phyloP scores from a whole-genome alignment of 108 stramenopile genomes.

The Pinguiococcus pyrenoidosus region DNA sequence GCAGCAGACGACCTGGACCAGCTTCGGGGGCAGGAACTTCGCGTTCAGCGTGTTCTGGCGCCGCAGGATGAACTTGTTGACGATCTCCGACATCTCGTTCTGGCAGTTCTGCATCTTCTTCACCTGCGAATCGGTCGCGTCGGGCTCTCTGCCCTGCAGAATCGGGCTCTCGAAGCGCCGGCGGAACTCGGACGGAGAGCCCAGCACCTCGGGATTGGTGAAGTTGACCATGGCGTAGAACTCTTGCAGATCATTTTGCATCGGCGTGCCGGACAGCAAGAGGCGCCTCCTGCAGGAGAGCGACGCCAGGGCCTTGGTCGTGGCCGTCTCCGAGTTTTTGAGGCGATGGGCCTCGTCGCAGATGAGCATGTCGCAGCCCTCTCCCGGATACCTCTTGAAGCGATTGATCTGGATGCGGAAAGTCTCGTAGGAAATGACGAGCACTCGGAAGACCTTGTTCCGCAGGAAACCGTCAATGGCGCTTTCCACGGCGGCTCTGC shows the following conservation, averaged over 20 bases:
- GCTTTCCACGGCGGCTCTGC: not conserved
- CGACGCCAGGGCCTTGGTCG: slow-evolving; percentile 60
- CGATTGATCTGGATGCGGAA: slow-evolving; percentile 69
- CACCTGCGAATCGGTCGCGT: slow-evolving; percentile 72
- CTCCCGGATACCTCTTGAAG: slow-evolving; percentile 44
- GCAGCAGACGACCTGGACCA: slow-evolving; percentile 95
- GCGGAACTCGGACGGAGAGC: slow-evolving; percentile 70
- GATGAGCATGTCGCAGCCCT: slow-evolving; percentile 77
- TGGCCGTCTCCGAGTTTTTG: slow-evolving; percentile 92
- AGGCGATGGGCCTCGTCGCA: slow-evolving; percentile 97
- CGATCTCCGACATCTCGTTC: slow-evolving; percentile 67
- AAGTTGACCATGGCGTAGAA: slow-evolving; percentile 92
- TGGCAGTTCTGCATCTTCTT: slow-evolving; percentile 56
- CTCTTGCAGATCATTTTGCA: slow-evolving; percentile 93
- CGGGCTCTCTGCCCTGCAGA: slow-evolving; percentile 83
- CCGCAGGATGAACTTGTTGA: slow-evolving; percentile 88
- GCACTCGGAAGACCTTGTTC: slow-evolving; percentile 49
- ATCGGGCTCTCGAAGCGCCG: slow-evolving; percentile 62
- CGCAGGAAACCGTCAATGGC: slow-evolving; percentile 1
- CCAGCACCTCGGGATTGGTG: slow-evolving; percentile 61
- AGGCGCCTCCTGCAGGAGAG: slow-evolving; percentile 73
- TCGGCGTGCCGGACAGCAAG: slow-evolving; percentile 82
- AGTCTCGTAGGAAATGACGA: slow-evolving; percentile 86
- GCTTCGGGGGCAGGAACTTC: slow-evolving; percentile 89
- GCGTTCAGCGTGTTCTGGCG: slow-evolving; percentile 93